Percentiles rank a stretch among this genome's conserved stretches.
These are phyloP conservation scores for Scheffersomyces parashehatae DNA, from an alignment of 1,139 yeast genomes.

Conservation along the genomic window DNA sequence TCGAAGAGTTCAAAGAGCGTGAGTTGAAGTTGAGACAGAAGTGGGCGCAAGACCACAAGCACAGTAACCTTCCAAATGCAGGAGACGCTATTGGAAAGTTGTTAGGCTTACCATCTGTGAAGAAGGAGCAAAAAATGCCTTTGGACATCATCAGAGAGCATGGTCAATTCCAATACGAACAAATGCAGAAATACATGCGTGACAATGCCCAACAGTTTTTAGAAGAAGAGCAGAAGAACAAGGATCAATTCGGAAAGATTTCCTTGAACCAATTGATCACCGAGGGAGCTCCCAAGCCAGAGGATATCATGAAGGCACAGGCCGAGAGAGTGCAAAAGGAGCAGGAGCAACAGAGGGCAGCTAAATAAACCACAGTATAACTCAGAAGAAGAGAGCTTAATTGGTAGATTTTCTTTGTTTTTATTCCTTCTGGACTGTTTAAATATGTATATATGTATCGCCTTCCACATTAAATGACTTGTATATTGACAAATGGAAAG, in stretches of 20 bases:
- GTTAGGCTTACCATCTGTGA: conserved; percentile 59
- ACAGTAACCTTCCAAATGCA: conserved; percentile 39
- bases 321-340: conserved; percentile 32
- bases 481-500: no score
- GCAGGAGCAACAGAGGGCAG: not conserved
- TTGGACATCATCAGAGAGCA: conserved; percentile 88
- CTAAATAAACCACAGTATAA: conserved; percentile 3
- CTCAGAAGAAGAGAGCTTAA: conserved; percentile 1
- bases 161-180: conserved; percentile 86
- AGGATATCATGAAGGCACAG: conserved; percentile 75
- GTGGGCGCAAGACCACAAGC: conserved; percentile 65
- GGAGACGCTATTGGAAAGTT: conserved; percentile 56
- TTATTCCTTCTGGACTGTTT: no score
- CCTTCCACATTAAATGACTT: no score
- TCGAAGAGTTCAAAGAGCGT: conserved; percentile 77
- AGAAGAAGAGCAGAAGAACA: conserved; percentile 75
- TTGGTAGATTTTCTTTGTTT: not conserved
- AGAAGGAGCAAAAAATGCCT: conserved; percentile 77
- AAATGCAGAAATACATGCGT: conserved; percentile 76
- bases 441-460: no score
- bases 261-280: conserved; percentile 81
- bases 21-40: conserved; percentile 69
- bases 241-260: conserved; percentile 77
- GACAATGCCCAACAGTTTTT: conserved; percentile 88
- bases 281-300: conserved; percentile 85